A percentile compares a stretch with the other conserved stretches of the same genome.
Evolutionary conservation across 2,329 filamentous ascomycete genomes (phyloP).

Genomic region (Plectosphaerella plurivora): DNA sequence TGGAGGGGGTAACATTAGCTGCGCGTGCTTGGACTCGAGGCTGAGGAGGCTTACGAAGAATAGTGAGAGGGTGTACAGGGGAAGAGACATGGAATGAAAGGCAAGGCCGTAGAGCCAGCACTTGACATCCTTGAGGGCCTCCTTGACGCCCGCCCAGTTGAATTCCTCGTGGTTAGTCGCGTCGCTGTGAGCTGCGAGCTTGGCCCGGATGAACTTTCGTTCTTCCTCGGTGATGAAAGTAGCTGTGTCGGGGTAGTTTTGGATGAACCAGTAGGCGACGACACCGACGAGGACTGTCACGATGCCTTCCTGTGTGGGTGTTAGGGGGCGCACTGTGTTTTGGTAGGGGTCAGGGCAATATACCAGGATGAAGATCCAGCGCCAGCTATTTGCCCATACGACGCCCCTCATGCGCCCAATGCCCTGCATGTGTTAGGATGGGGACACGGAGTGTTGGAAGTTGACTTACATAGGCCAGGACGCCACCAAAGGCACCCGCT

Average conservation of each 20-base stretch:
- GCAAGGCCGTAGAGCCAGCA: slow-evolving; percentile 69
- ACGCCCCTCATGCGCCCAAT: slow-evolving; percentile 50
- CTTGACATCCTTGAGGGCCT: slow-evolving; percentile 63
- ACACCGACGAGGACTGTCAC: slow-evolving; percentile 48
- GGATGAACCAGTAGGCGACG: slow-evolving; percentile 54
- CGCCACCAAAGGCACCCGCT: slow-evolving; percentile 53
- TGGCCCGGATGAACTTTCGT: slow-evolving; percentile 53
- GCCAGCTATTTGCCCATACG: slow-evolving; percentile 48
- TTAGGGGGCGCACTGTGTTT: slow-evolving; percentile 16
- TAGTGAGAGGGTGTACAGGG: slow-evolving; percentile 51
- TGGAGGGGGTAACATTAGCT: slow-evolving; percentile 5
- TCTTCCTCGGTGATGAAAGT: slow-evolving; percentile 52
- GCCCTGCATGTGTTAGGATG: slow-evolving; percentile 25
- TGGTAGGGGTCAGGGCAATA: slow-evolving; percentile 9
- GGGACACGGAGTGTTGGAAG: background rate
- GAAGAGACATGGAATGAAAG: slow-evolving; percentile 69
- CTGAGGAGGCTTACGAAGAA: slow-evolving; percentile 37
- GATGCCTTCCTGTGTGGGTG: slow-evolving; percentile 47
- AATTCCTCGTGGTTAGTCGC: slow-evolving; percentile 66
- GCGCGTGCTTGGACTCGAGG: background rate
- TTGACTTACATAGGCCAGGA: slow-evolving; percentile 44
- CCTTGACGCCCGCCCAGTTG: slow-evolving; percentile 59
- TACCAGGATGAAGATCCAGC: slow-evolving; percentile 58
- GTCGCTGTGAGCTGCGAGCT: slow-evolving; percentile 65
- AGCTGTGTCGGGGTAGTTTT: slow-evolving; percentile 59